phyloP scores from a whole-genome alignment of 2,329 filamentous ascomycete species.

The Ciborinia camelliae region DNA sequence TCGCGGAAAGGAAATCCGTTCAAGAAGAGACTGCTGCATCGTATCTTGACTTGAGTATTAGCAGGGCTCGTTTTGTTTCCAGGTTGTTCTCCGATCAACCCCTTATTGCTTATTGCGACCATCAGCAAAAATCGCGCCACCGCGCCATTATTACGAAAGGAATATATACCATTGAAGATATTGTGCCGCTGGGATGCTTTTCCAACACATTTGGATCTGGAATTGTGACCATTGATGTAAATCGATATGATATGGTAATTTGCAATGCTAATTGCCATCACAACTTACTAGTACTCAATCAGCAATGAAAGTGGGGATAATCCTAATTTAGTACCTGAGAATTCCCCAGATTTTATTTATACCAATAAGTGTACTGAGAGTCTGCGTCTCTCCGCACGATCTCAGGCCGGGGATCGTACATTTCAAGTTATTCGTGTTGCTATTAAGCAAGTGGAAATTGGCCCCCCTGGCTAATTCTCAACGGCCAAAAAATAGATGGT shows the following conservation, averaged over 20 bases:
- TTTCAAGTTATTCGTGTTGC: not conserved
- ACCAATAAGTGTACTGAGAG: not conserved
- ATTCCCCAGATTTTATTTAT: no score
- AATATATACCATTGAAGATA: not conserved
- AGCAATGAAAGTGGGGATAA: not conserved
- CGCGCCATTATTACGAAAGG: not conserved
- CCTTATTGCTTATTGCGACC: not conserved
- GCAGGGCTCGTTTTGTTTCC: not conserved
- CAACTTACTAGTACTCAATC: no score
- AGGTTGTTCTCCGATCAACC: not conserved
- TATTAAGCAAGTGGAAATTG: not conserved
- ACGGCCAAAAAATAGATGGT: not conserved
- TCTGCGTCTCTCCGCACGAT: not conserved
- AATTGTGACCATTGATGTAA: no score
- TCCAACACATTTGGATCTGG: not conserved
- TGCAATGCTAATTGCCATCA: not conserved
- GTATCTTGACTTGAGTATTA: not conserved
- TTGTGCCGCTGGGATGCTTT: not conserved
- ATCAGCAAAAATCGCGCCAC: not conserved
- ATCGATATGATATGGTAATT: no score
- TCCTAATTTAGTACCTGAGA: not conserved
- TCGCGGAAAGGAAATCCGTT: not conserved
- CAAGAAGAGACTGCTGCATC: not conserved
- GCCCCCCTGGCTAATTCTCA: no score
- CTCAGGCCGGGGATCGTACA: not conserved